phyloP scores from a whole-genome alignment of 1,284 basidiomycete species.

The Thecaphora frezii region DNA sequence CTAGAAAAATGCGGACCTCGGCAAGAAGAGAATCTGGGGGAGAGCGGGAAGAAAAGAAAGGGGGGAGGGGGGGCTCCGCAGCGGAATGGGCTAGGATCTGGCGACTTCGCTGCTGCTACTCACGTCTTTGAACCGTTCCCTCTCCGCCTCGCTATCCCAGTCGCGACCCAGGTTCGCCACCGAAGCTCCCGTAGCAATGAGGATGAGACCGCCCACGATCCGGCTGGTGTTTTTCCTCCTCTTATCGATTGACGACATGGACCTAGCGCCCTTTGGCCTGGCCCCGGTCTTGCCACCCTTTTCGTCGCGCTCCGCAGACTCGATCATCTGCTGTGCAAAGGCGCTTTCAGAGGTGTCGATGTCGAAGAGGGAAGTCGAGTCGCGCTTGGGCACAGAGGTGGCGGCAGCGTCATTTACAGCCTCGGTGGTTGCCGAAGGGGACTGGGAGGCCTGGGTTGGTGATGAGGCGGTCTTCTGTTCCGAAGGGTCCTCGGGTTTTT shows the following conservation, averaged over 20 bases:
- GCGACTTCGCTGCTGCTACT: too few species aligned
- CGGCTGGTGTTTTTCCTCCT: constrained; percentile 48
- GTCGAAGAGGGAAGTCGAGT: constrained; percentile 35
- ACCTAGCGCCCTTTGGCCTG: constrained; percentile 51
- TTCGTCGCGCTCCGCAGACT: constrained; percentile 3
- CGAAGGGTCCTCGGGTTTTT: not conserved
- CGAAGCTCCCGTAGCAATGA: constrained; percentile 35
- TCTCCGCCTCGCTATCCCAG: constrained; percentile 57
- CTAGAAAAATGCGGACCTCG: constrained; percentile 1
- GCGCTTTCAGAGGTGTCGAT: constrained; percentile 41
- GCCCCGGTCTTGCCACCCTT: constrained; percentile 49
- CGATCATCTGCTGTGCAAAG: constrained; percentile 20
- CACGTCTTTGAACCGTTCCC: constrained; percentile 24
- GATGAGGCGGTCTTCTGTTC: not conserved
- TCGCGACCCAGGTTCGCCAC: constrained; percentile 53
- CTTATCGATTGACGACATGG: constrained; percentile 58
- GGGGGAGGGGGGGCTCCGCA: too few species aligned
- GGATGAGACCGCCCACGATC: constrained; percentile 25
- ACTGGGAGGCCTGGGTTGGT: not conserved
- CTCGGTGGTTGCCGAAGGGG: not conserved
- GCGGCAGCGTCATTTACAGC: not conserved
- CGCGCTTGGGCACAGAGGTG: constrained; percentile 2
- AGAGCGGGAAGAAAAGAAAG: not conserved
- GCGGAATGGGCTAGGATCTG: too few species aligned
- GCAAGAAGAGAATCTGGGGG: not conserved